Conservation (phyloP, 345 rosid species). For the Boechera stricta region DNA sequence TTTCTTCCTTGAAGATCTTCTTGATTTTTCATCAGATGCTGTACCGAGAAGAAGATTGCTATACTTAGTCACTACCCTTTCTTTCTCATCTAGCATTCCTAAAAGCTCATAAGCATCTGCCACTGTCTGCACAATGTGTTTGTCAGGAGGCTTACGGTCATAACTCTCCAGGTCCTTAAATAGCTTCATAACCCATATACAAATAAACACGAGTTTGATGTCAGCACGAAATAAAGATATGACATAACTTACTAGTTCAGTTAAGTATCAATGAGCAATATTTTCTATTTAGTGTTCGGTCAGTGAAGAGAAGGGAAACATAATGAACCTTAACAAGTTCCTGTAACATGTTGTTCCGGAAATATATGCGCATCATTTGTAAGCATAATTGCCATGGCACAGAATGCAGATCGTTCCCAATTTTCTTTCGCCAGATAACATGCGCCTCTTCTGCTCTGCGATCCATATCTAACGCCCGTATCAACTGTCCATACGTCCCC, state of each 20-base stretch:
- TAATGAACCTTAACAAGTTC: slow-evolving; percentile 69
- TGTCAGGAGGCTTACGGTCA: slow-evolving; percentile 80
- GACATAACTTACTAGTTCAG: slow-evolving; percentile 2
- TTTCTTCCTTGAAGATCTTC: slow-evolving; percentile 49
- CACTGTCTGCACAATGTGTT: slow-evolving; percentile 73
- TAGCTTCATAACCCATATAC: slow-evolving; percentile 56
- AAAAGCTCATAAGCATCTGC: slow-evolving; percentile 79
- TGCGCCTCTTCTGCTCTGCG: slow-evolving; percentile 93
- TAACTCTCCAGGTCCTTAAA: slow-evolving; percentile 83
- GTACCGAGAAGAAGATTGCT: slow-evolving; percentile 52
- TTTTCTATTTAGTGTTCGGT: neutral
- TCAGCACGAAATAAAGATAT: neutral
- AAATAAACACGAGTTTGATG: slow-evolving; percentile 16
- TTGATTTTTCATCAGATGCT: slow-evolving; percentile 40
- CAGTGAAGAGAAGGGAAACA: slow-evolving; percentile 1
- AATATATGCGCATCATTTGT: slow-evolving; percentile 76
- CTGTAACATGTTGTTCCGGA: slow-evolving; percentile 82
- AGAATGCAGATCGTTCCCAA: slow-evolving; percentile 79
- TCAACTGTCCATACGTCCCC: slow-evolving; percentile 76
- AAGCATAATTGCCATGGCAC: slow-evolving; percentile 90
- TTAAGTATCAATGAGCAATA: neutral
- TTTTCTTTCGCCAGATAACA: slow-evolving; percentile 73
- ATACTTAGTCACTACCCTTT: slow-evolving; percentile 65
- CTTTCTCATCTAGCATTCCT: slow-evolving; percentile 72
- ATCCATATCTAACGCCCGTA: slow-evolving; percentile 88